These are phyloP conservation scores for Boletus insuetus DNA, from an alignment of 768 basidiomycete species.

Conservation along the genomic window DNA sequence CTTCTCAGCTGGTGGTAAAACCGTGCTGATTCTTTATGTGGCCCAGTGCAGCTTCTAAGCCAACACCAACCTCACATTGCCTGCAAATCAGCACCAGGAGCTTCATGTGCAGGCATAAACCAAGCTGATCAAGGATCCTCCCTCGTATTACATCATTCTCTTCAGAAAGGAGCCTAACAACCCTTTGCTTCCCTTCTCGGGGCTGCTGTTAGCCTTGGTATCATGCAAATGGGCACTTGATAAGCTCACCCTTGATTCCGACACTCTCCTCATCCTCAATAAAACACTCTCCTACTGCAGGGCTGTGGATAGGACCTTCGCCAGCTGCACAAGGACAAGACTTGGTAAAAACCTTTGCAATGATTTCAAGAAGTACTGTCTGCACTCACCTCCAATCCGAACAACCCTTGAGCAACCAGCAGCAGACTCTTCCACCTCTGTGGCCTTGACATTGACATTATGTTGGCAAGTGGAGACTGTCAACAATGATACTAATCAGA, in stretches of 20 bases:
- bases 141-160: neutral
- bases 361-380: neutral
- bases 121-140: neutral
- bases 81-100: neutral
- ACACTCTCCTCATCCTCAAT: no score
- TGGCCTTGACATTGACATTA: neutral
- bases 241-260: no score
- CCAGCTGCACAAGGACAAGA: neutral
- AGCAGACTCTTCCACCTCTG: neutral
- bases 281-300: no score
- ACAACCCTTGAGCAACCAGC: neutral
- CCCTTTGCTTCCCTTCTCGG: neutral
- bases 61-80: neutral
- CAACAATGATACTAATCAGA: neutral
- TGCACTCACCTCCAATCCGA: neutral
- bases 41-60: neutral
- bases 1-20: neutral
- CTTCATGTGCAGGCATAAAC: neutral
- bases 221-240: no score
- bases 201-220: no score
- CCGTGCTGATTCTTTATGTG: constrained; percentile 1
- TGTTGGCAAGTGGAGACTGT: neutral
- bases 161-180: neutral
- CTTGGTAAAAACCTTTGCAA: neutral
- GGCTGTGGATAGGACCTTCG: no score